phyloP scores from a whole-genome alignment of 192 early-diverging fungal genomes.

The Backusella parvicylindrica region DNA sequence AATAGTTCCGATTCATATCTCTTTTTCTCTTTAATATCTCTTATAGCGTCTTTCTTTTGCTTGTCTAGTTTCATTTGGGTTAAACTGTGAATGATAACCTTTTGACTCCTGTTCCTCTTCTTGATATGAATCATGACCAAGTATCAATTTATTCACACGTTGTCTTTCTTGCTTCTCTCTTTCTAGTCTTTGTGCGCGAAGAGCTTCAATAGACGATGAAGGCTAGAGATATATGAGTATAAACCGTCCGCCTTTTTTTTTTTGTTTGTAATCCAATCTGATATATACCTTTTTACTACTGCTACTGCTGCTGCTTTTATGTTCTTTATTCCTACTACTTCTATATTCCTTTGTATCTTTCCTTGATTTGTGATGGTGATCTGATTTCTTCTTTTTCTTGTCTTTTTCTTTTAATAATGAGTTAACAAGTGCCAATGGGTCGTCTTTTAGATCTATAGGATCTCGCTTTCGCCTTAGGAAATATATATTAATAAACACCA shows the following conservation, averaged over 20 bases:
- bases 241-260: background rate
- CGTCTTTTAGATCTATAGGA: constrained; percentile 30
- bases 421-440: constrained; percentile 37
- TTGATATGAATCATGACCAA: background rate
- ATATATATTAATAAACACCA: background rate
- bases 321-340: background rate
- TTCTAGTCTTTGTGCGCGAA: constrained; percentile 42
- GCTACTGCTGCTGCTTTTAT: background rate
- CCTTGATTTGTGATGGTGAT: background rate
- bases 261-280: background rate
- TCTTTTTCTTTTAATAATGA: background rate
- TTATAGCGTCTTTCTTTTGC: constrained; percentile 23
- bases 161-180: constrained; percentile 40
- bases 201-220: constrained; percentile 33
- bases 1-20: background rate
- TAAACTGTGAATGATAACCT: constrained; percentile 53
- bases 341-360: background rate
- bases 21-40: background rate
- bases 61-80: constrained; percentile 47
- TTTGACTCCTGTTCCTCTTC: background rate
- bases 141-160: constrained; percentile 10
- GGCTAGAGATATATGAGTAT: background rate
- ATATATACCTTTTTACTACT: background rate
- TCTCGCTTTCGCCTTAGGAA: constrained; percentile 10
- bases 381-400: constrained; percentile 8